Conservation (phyloP, 768 basidiomycete genomes). For the Kockovaella imperatae region DNA sequence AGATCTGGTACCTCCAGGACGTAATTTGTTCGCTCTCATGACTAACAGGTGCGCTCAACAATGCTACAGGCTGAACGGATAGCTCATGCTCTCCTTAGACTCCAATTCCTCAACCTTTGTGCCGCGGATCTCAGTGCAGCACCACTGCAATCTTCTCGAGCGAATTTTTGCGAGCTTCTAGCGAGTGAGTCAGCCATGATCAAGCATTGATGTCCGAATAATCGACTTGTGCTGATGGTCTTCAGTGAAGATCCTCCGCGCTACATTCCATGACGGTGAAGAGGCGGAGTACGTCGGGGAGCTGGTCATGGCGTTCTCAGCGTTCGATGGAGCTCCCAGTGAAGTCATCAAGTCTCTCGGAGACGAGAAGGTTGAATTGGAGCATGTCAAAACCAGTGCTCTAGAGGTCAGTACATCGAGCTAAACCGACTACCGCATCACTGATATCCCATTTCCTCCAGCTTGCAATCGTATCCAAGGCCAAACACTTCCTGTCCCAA, state of each 20-base stretch:
- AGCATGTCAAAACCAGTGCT: constrained; percentile 64
- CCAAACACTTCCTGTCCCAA: constrained; percentile 75
- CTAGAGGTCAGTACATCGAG: constrained; percentile 59
- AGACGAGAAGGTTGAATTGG: constrained; percentile 54
- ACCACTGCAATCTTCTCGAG: constrained; percentile 59
- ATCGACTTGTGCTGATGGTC: neutral
- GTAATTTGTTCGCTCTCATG: constrained; percentile 42
- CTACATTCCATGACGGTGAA: constrained; percentile 56
- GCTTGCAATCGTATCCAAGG: constrained; percentile 80
- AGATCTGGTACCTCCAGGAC: too few relatives aligned
- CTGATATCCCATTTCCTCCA: constrained; percentile 42
- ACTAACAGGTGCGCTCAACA: constrained; percentile 34
- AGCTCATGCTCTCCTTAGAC: constrained; percentile 5
- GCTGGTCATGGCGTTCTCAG: constrained; percentile 75
- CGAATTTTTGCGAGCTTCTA: constrained; percentile 75
- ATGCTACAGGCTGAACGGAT: neutral
- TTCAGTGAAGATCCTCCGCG: constrained; percentile 63
- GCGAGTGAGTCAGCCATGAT: constrained; percentile 48
- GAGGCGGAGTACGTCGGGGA: constrained; percentile 71
- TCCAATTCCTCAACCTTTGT: constrained; percentile 64
- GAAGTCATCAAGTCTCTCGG: constrained; percentile 60
- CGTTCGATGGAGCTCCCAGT: constrained; percentile 64
- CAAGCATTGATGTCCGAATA: neutral
- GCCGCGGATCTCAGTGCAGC: constrained; percentile 69
- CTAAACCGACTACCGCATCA: neutral